Evolutionary conservation across 2,329 filamentous ascomycete species (phyloP).

Genomic region (Didymella pinodella): DNA sequence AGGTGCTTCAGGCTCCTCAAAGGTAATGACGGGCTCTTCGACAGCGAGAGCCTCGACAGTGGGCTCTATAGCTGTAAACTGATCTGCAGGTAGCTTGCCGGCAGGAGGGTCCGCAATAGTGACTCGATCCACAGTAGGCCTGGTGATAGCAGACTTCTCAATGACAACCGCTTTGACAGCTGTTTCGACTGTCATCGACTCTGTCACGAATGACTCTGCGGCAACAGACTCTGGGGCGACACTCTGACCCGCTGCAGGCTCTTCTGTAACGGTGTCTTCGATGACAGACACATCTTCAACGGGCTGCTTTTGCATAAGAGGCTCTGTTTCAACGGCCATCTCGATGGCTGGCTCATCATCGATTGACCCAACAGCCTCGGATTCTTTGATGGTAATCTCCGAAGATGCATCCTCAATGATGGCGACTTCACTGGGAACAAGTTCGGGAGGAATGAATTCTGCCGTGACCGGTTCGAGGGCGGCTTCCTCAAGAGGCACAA

Average conservation of each 20-base stretch:
- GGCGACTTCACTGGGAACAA: not conserved
- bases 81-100: not conserved
- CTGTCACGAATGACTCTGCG: not conserved
- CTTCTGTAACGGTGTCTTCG: not conserved
- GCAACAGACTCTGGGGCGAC: not conserved
- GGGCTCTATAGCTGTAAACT: not conserved
- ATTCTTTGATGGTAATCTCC: not conserved
- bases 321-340: not conserved
- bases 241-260: not conserved
- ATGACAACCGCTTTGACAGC: not conserved
- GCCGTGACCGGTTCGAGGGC: not conserved
- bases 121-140: too few relatives aligned
- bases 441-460: not conserved
- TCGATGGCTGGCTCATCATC: not conserved
- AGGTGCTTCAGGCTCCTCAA: not conserved
- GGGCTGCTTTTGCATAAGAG: not conserved
- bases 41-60: not conserved
- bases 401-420: not conserved
- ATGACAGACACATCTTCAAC: not conserved
- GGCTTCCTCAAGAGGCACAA: not conserved
- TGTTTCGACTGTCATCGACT: not conserved
- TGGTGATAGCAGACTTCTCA: not conserved
- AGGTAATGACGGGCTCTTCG: not conserved
- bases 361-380: not conserved
- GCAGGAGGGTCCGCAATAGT: too few relatives aligned